Evolutionary conservation across 1,284 basidiomycete genomes (phyloP), one percentile per base, ranked within the genome.

Genomic region (Sporisorium exsertum): DNA sequence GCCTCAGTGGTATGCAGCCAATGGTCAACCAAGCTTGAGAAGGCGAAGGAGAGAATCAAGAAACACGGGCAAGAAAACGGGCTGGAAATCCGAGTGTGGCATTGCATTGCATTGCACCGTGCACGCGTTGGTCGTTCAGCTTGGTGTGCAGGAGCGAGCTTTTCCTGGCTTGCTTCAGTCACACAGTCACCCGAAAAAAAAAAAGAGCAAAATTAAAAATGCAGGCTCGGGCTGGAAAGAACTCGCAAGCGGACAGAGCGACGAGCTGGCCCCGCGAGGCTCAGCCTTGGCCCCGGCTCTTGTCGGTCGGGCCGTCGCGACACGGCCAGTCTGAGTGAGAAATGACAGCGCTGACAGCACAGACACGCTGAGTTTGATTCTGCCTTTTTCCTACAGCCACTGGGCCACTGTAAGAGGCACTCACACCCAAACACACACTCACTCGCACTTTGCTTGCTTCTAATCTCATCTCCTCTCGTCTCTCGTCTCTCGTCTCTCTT

Each of bases 291-390:
- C 8, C 8, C 6, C 35, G 35, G 35, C 10, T 15, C 35, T 37
- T 20, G 13, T 51, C 27, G 29, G n/a, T 50, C 47, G 47, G 32
- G 3, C 50, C 49, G 58, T 60, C 58, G 49, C 58, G 58, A 60
- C 58, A 53, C 58, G 40, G 29, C 20, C 20, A 51, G 58, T 52
- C 37, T 37, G 20, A 40, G 29, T 46, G 42, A 29, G 42, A 37
- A 53, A 20, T 49, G 43, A 46, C 40, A 10, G 22, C 55, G 33
- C 29, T 10, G 24, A 22, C 35, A 1, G 33, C 24, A 20, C 33
- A 35, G 33, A 35, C 33, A 35, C 12, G 26, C 53, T 18, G 40
- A 26, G n/a, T 27, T 40, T 20, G 37, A 37, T 9, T 37, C 3
- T 15, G 3, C 7, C 35, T 13, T 10, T 15, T 3, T 3, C 13